Conservation (phyloP, 257 asterid genomes). For the Capsicum baccatum region DNA sequence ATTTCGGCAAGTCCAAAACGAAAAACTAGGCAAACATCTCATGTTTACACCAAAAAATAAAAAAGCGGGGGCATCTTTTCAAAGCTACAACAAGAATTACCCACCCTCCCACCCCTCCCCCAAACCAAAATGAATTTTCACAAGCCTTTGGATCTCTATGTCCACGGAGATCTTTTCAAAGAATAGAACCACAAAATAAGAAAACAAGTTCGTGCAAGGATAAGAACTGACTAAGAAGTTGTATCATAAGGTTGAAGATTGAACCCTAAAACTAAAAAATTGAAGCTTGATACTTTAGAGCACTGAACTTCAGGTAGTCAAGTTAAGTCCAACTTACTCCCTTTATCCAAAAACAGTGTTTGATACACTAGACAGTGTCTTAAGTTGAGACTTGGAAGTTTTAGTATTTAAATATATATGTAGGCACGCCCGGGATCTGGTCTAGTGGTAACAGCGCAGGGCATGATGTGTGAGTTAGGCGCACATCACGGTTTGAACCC, state of each 20-base stretch:
- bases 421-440: neutral
- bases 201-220: neutral
- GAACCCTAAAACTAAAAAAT: neutral
- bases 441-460: neutral
- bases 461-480: neutral
- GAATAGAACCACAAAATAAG: neutral
- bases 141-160: neutral
- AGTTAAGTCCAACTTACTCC: constrained; percentile 20
- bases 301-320: constrained; percentile 23
- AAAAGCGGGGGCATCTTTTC: neutral
- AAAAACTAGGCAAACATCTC: constrained; percentile 1
- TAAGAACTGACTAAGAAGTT: constrained; percentile 1
- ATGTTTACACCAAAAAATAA: neutral
- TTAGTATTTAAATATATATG: neutral
- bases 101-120: neutral
- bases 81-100: neutral
- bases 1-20: neutral
- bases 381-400: constrained; percentile 15
- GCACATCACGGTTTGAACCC: constrained; percentile 8
- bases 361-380: constrained; percentile 7
- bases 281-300: neutral
- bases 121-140: neutral
- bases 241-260: neutral
- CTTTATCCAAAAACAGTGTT: neutral
- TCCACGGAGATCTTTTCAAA: neutral